These are phyloP conservation scores for Alternaria panax DNA, from an alignment of 2,329 filamentous ascomycete species.

Conservation along the genomic window DNA sequence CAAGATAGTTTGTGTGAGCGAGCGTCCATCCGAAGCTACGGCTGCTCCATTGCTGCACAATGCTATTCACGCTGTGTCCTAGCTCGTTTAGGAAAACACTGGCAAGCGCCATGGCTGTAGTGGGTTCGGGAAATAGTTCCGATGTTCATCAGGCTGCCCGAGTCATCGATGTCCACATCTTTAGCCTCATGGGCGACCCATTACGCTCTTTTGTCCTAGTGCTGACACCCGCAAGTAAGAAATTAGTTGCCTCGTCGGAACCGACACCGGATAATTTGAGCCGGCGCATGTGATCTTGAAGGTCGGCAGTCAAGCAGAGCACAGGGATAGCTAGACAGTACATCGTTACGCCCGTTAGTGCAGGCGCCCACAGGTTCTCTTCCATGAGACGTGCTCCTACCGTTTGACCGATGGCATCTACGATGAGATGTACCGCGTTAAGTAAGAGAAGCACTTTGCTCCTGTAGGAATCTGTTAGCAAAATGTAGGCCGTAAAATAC, in stretches of 20 bases:
- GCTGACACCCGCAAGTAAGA: neutral
- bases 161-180: neutral
- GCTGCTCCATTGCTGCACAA: neutral
- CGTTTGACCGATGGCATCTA: neutral
- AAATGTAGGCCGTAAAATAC: neutral
- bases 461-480: neutral
- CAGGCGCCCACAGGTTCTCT: neutral
- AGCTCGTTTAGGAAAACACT: neutral
- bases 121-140: neutral
- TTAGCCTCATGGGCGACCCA: neutral
- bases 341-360: neutral
- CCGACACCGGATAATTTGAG: neutral
- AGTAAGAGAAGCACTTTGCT: neutral
- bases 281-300: neutral
- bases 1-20: neutral
- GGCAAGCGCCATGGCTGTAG: neutral
- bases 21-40: neutral
- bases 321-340: neutral
- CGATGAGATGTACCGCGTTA: neutral
- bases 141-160: neutral
- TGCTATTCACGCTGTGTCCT: neutral
- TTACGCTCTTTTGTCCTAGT: neutral
- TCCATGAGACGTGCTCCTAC: neutral
- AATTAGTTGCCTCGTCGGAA: neutral
- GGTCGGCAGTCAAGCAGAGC: neutral